Percentiles rank a stretch among this genome's conserved stretches.
These are phyloP conservation scores for Cutaneotrichosporon sp. DNA, from an alignment of 1,284 basidiomycete species.

Conservation along the genomic window DNA sequence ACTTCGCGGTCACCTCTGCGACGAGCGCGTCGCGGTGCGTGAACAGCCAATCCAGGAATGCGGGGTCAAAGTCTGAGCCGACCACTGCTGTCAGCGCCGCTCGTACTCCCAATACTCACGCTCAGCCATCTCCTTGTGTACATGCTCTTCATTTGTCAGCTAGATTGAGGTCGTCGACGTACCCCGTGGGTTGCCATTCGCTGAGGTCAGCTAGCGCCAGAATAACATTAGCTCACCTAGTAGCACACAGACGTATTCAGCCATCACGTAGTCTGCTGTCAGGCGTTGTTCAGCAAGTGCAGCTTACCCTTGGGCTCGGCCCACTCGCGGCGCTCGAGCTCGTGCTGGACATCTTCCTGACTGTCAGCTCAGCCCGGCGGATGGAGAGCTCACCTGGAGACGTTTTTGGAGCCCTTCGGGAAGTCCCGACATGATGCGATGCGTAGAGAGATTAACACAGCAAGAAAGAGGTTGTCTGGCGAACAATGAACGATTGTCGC, in stretches of 20 bases:
- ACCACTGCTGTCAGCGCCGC: conserved; percentile 25
- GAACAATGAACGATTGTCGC: neutral
- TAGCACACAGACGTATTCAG: conserved; percentile 43
- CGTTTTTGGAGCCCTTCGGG: neutral
- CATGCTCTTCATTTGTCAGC: conserved; percentile 27
- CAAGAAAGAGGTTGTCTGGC: neutral
- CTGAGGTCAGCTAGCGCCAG: conserved; percentile 15
- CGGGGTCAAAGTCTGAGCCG: conserved; percentile 32
- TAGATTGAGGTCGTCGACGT: conserved; percentile 6
- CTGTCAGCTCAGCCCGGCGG: neutral
- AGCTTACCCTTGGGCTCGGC: conserved; percentile 37
- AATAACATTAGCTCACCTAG: conserved; percentile 28
- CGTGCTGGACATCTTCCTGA: conserved; percentile 36
- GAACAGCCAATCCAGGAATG: conserved; percentile 44
- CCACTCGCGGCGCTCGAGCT: conserved; percentile 44
- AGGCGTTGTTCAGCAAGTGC: neutral
- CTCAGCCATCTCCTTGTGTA: conserved; percentile 43
- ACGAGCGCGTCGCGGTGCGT: conserved; percentile 11
- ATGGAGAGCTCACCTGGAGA: neutral
- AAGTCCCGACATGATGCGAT: neutral
- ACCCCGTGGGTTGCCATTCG: conserved; percentile 39
- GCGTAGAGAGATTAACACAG: neutral
- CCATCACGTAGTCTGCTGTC: conserved; percentile 41
- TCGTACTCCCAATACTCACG: conserved; percentile 11
- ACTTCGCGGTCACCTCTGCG: neutral